phyloP scores from a whole-genome alignment of 2,329 filamentous ascomycete genomes.

The Epichloe brachyelytri region DNA sequence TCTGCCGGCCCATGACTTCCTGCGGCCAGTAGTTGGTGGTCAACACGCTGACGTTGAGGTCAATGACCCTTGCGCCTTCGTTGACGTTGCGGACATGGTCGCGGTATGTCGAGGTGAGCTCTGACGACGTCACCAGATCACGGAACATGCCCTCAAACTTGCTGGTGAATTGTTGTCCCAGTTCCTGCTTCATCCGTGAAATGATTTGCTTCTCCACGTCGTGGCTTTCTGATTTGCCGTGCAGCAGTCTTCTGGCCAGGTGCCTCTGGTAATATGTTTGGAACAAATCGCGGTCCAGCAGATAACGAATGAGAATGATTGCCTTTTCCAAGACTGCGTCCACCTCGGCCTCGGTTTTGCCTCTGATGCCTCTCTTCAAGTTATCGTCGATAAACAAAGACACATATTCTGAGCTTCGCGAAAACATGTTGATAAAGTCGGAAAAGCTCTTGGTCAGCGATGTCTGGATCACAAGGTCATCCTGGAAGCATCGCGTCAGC shows the following conservation, averaged over 20 bases:
- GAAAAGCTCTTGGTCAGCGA: constrained; percentile 77
- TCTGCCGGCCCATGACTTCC: constrained; percentile 61
- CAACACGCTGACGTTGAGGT: constrained; percentile 73
- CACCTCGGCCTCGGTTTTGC: constrained; percentile 80
- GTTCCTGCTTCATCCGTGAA: constrained; percentile 88
- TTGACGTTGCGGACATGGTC: constrained; percentile 45
- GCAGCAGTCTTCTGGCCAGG: constrained; percentile 72
- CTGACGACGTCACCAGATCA: constrained; percentile 80
- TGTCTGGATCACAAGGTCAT: constrained; percentile 66
- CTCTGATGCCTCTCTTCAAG: constrained; percentile 84
- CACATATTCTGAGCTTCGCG: constrained; percentile 76
- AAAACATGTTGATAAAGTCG: constrained; percentile 87
- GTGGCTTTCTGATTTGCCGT: constrained; percentile 79
- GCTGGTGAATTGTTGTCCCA: constrained; percentile 84
- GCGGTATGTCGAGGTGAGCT: constrained; percentile 67
- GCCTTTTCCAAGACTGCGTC: constrained; percentile 79
- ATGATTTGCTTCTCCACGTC: constrained; percentile 96
- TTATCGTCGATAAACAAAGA: constrained; percentile 96
- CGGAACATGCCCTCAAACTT: constrained; percentile 98
- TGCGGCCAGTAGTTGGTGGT: constrained; percentile 94
- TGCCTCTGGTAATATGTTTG: constrained; percentile 98
- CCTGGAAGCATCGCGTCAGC: constrained; percentile 57
- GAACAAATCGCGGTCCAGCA: constrained; percentile 87
- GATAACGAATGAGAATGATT: constrained; percentile 73
- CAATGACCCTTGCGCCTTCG: constrained; percentile 42